Conservation (phyloP, 805 yeast species). For the Candida boidinii region DNA sequence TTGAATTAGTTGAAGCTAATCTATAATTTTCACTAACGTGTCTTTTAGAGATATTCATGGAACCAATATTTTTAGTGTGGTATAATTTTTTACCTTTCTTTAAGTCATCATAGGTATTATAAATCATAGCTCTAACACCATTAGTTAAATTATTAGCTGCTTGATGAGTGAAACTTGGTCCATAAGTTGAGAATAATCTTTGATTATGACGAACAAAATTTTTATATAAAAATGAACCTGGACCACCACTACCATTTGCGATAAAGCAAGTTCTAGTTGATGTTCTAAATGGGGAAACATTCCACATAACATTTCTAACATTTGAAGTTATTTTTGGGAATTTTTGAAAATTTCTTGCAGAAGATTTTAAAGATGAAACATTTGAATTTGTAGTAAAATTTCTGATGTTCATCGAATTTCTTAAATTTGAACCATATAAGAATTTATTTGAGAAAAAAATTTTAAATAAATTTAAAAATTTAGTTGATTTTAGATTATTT, state of each 20-base stretch:
- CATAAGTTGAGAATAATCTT: constrained; percentile 30
- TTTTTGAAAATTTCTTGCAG: too few relatives aligned
- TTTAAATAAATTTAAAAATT: constrained; percentile 1
- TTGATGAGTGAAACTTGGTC: constrained; percentile 35
- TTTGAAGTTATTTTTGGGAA: neutral
- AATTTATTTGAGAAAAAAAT: too few relatives aligned
- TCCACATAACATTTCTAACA: neutral
- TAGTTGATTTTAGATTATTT: constrained; percentile 1
- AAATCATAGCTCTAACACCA: constrained; percentile 30
- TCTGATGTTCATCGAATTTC: too few relatives aligned
- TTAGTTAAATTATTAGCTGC: constrained; percentile 52
- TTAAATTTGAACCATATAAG: too few relatives aligned
- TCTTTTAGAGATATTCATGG: constrained; percentile 14
- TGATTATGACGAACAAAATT: constrained; percentile 27
- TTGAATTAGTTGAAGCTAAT: too few relatives aligned
- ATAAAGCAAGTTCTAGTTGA: constrained; percentile 10
- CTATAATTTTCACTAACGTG: constrained; percentile 24
- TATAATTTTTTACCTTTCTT: constrained; percentile 9
- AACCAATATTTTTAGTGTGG: too few relatives aligned
- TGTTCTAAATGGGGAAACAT: constrained; percentile 15
- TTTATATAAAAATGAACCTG: constrained; percentile 24
- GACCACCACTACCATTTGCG: constrained; percentile 17
- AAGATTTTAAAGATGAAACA: too few relatives aligned
- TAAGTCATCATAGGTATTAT: constrained; percentile 25
- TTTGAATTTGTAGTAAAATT: too few relatives aligned